Base-by-base conservation (phyloP, 2,329 filamentous ascomycete species). In the Knoxdaviesia capensis region DNA sequence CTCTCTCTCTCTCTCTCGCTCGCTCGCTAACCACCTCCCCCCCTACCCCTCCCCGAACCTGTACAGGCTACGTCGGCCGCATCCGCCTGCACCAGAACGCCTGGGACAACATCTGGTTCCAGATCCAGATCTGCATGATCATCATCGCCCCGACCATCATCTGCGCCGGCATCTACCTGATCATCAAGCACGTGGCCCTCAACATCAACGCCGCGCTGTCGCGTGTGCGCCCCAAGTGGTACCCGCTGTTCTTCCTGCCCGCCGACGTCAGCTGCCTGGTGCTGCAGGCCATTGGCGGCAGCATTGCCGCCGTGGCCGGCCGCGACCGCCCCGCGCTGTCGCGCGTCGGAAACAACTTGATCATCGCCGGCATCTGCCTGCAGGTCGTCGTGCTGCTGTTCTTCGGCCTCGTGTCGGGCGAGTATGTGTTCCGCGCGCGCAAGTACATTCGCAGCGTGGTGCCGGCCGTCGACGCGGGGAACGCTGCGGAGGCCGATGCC, bases 91-190 rank as follows among this genome's bases (percentile, higher is more conserved):
- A 65, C 50, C 39, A 55, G 38, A 71, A 72, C 55, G 70, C 71
- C 4, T 78, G 68, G 65, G 58, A 69, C 54, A 51, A 60, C 9
- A 46, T 57, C 42, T 63, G 65, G 45, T 77, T 77, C 57, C 56
- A 74, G 53, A 64, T 69, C 38, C 70, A 76, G 47, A 74, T 77
- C 53, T 65, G 64, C 56, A 60, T 64, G 55, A 70, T 74, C 57
- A 69, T 74, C 55, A 62, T 74, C 41, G 68, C 60, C n/a, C 69
- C 69, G 3, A 71, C 73, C 31, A 63, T 78, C 45, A 61, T 77
- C 55, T 74, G 71, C 56, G 70, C 73, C 48, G 66, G 64, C 51
- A 68, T 78, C 54, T 79, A 78, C 59, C 65, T 79, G 30, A 75
- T 69, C 4, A 66, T 78, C 45, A 74, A 75, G 54, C 72, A 76